Evolutionary conservation across 345 rosid species (phyloP), one percentile per base, ranked within the genome.

Genomic region (Linum trigynum): DNA sequence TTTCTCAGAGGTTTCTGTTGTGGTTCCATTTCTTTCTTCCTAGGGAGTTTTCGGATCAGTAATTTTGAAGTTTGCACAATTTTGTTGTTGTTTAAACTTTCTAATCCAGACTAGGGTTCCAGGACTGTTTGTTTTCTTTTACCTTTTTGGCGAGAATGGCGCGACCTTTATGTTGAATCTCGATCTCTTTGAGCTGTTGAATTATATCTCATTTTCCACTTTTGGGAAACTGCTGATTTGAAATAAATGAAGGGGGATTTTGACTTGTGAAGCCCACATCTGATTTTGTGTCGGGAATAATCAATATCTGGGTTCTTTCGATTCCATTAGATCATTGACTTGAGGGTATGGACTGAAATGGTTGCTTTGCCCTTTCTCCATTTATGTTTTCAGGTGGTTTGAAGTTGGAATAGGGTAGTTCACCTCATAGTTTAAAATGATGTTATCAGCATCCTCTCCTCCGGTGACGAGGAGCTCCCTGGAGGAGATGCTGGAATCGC

Each of bases 401-500:
- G 65, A 65, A 38, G 11, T 67, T 75, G 66, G 41, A 59, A 39
- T 57, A 23, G n/a, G 57, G 42, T 39, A 39, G 38, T 39, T 9
- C 14, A 9, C 53, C 53, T 15, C 14, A 48, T 15, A 9, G 42
- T 9, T 63, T 37, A 50, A 42, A 67, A 91, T 84, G 86, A 94
- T 88, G 95, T 65, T 94, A 69, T 23, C 32, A 23, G 32, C 32
- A 23, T 86, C 97, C 45, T 95, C 96, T 3, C 57, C 79, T 10
- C 67, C 76, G 8, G 65, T 82, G 71, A 81, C 81, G 63, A 86
- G 85, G 72, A 90, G 97, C 80, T 94, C 99, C n/a, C 72, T 94
- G 23, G 99, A 94, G 84, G 99, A 83, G 81, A 94, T 94, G 99
- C 74, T 94, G 39, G 97, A 88, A 38, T 84, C 92, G 10, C 83